Evolutionary conservation across 2,329 filamentous ascomycete species (phyloP).

Genomic region (Phyllosticta citribraziliensis): DNA sequence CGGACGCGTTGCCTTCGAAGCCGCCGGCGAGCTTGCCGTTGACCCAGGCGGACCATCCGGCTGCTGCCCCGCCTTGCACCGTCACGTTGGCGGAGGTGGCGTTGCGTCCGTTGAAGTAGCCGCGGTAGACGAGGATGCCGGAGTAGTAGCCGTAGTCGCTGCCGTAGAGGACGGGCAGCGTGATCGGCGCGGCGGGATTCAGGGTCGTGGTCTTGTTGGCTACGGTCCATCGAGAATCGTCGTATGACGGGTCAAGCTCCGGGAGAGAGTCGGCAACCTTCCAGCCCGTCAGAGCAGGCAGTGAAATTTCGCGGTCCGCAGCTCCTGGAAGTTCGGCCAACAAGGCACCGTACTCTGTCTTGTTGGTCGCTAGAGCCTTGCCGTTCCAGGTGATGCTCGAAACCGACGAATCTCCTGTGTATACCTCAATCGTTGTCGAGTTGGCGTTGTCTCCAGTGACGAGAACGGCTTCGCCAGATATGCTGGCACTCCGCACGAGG

Average conservation of each 20-base stretch:
- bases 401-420: conserved; percentile 18
- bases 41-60: conserved; percentile 49
- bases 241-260: conserved; percentile 36
- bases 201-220: conserved; percentile 24
- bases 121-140: conserved; percentile 33
- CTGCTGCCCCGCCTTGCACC: conserved; percentile 45
- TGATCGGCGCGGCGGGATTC: conserved; percentile 28
- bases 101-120: conserved; percentile 25
- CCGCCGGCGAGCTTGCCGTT: conserved; percentile 49
- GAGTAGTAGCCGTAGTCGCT: conserved; percentile 35
- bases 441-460: conserved; percentile 28
- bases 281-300: conserved; percentile 38
- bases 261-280: conserved; percentile 41
- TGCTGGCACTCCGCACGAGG: conserved; percentile 25
- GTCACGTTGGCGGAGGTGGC: conserved; percentile 40
- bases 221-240: conserved; percentile 35
- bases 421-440: conserved; percentile 28
- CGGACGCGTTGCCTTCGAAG: conserved; percentile 40
- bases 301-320: conserved; percentile 2
- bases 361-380: conserved; percentile 19
- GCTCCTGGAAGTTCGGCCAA: neutral
- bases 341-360: conserved; percentile 26
- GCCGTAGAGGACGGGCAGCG: conserved; percentile 31
- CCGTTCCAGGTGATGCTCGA: conserved; percentile 31
- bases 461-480: conserved; percentile 17